These are phyloP conservation scores for Emergomyces africanus DNA, from an alignment of 2,329 filamentous ascomycete species.

Conservation along the genomic window DNA sequence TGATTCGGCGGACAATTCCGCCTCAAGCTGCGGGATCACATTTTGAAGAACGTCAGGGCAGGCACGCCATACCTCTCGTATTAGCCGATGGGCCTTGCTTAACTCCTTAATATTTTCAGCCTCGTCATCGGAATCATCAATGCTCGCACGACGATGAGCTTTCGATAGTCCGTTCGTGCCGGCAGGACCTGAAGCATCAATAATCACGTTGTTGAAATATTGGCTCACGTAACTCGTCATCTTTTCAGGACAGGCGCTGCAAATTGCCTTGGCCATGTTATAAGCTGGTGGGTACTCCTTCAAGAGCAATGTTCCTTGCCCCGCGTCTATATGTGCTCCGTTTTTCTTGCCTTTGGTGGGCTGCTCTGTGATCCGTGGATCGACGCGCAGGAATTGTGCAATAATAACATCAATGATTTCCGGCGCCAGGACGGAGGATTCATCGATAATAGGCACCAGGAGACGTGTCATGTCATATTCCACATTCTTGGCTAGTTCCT, in stretches of 20 bases:
- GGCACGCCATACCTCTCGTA: slow-evolving; percentile 88
- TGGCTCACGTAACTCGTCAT: slow-evolving; percentile 92
- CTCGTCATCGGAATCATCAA: slow-evolving; percentile 53
- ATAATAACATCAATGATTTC: slow-evolving; percentile 87
- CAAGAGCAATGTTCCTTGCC: slow-evolving; percentile 68
- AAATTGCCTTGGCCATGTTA: slow-evolving; percentile 91
- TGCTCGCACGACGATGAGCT: slow-evolving; percentile 34
- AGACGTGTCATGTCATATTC: slow-evolving; percentile 85
- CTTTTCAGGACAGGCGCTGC: slow-evolving; percentile 77
- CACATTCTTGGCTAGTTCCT: slow-evolving; percentile 82
- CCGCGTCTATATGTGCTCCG: slow-evolving; percentile 49
- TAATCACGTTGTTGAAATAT: slow-evolving; percentile 94
- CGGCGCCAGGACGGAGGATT: slow-evolving; percentile 61
- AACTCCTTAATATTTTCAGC: slow-evolving; percentile 80
- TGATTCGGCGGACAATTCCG: slow-evolving; percentile 83
- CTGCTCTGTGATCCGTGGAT: slow-evolving; percentile 44
- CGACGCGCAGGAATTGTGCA: slow-evolving; percentile 85
- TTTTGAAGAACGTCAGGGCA: slow-evolving; percentile 80
- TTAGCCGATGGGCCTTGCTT: slow-evolving; percentile 74
- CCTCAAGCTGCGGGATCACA: slow-evolving; percentile 85
- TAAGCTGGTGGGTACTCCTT: slow-evolving; percentile 89
- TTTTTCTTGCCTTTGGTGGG: slow-evolving; percentile 44
- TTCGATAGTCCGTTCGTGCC: slow-evolving; percentile 41
- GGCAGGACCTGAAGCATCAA: slow-evolving; percentile 61
- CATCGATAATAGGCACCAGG: slow-evolving; percentile 74